Conservation (phyloP, 2,329 filamentous ascomycete genomes). For the Epichloe aotearoae region DNA sequence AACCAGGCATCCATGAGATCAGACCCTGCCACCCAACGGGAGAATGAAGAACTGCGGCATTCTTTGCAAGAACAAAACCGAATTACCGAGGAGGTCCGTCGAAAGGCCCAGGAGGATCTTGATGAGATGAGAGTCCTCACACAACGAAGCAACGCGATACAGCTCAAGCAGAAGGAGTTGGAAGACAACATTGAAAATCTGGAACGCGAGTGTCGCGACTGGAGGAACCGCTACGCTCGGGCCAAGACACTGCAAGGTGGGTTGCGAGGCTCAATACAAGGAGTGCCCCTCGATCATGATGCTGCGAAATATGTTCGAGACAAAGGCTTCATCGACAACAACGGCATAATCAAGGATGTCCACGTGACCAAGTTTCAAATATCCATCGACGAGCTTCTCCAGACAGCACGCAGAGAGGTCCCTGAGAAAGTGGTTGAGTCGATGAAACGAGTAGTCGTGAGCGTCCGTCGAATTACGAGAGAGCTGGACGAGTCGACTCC, state of each 20-base stretch:
- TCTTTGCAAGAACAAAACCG: constrained; percentile 62
- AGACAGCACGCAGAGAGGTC: constrained; percentile 59
- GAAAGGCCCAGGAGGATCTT: constrained; percentile 70
- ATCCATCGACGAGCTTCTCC: constrained; percentile 79
- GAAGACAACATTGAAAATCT: constrained; percentile 61
- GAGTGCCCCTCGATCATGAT: constrained; percentile 57
- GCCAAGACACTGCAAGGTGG: constrained; percentile 77
- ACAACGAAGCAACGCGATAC: constrained; percentile 61
- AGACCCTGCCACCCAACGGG: constrained; percentile 45
- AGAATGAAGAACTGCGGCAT: constrained; percentile 55
- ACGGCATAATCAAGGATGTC: constrained; percentile 76
- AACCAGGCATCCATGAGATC: constrained; percentile 16
- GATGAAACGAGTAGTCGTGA: constrained; percentile 76
- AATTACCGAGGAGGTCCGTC: constrained; percentile 74
- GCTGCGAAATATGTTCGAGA: constrained; percentile 54
- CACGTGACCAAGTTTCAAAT: constrained; percentile 94
- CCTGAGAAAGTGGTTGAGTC: constrained; percentile 65
- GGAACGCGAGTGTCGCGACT: constrained; percentile 73
- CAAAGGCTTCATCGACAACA: constrained; percentile 52
- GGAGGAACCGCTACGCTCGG: constrained; percentile 80
- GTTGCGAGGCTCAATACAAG: constrained; percentile 68
- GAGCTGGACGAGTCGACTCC: constrained; percentile 53
- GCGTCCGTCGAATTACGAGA: constrained; percentile 72
- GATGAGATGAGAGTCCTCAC: constrained; percentile 83
- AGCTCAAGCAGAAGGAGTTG: constrained; percentile 71